A percentile compares a stretch with the other conserved stretches of the same genome.
These are phyloP conservation scores for Fusarium sp. DNA, from an alignment of 2,329 filamentous ascomycete genomes.

Conservation along the genomic window DNA sequence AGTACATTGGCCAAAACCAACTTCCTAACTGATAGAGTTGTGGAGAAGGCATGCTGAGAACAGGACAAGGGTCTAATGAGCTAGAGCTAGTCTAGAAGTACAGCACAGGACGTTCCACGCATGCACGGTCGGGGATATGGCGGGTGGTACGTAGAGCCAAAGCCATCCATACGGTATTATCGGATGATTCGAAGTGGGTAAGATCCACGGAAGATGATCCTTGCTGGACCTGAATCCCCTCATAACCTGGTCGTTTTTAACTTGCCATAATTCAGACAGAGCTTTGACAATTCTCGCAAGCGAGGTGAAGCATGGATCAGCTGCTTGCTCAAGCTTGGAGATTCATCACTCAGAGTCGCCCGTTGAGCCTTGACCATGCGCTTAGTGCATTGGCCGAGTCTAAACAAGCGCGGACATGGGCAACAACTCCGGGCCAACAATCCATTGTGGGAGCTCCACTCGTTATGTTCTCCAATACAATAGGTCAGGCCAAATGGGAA, in stretches of 20 bases:
- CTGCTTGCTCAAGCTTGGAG: background rate
- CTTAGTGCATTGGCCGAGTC: background rate
- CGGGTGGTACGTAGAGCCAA: background rate
- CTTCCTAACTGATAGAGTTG: background rate
- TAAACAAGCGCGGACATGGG: no score
- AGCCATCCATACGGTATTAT: background rate
- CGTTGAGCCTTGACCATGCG: background rate
- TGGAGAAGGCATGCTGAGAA: background rate
- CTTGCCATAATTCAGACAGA: background rate
- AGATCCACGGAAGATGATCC: background rate
- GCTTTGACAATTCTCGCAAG: background rate
- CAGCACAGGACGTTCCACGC: background rate
- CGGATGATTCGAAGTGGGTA: background rate
- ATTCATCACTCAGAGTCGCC: background rate
- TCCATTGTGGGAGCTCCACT: no score
- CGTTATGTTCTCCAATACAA: background rate
- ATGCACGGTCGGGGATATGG: background rate
- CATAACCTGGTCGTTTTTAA: background rate
- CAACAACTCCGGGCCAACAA: no score
- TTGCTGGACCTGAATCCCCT: background rate
- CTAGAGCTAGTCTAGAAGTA: background rate
- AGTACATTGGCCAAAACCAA: background rate
- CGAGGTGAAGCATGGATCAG: background rate
- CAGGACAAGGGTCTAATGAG: rapidly evolving
- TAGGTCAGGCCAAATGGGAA: background rate